Base-by-base conservation (phyloP, 2,329 filamentous ascomycete genomes). In the Beauveria scarabaeidicola region DNA sequence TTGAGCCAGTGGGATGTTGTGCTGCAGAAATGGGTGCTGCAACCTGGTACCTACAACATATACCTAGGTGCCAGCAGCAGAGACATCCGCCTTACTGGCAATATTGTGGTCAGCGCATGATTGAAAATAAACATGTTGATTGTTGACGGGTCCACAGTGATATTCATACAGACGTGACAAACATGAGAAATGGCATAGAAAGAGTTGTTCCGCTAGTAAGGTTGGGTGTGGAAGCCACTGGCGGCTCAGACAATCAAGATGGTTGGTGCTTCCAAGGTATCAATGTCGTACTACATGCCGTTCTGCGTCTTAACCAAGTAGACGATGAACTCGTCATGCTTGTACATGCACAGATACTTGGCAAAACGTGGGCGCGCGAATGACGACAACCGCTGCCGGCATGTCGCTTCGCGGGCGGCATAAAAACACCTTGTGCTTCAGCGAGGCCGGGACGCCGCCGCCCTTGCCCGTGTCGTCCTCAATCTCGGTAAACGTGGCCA, bases 191-290 rank as follows among this genome's bases (percentile, higher is more conserved):
- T 38, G 10, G 17, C 17, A 10, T 48, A 32, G n/a, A 52, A 32
- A 13, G 29, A n/a, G 19, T 13, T 1, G 5, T 21, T 13, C 29
- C 27, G 7, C 32, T 15, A 36, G 5, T 29, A n/a, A 21, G 3
- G 23, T 19, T 53, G 19, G 10, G 4, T 19, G 17, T 21, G 17
- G 3, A 36, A 6, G 19, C 10, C 29, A 25, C 15, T 15, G 32
- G 13, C 23, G 15, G 46, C 11, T n/a, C n/a, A 90, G 72, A 1
- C 79, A 77, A 40, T 89, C 85, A 5, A 89, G 76, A 64, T 84
- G 79, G 66, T 88, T 88, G 0, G 85, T 88, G 57, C 80, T 84
- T 32, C 82, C 84, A 29, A 88, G n/a, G n/a, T n/a, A n/a, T n/a
- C n/a, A 4, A 68, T 36, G 1, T 52, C 62, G 6, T 52, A 36